Base-by-base conservation (phyloP, 2,329 filamentous ascomycete species). In the Trichoderma atroviride region DNA sequence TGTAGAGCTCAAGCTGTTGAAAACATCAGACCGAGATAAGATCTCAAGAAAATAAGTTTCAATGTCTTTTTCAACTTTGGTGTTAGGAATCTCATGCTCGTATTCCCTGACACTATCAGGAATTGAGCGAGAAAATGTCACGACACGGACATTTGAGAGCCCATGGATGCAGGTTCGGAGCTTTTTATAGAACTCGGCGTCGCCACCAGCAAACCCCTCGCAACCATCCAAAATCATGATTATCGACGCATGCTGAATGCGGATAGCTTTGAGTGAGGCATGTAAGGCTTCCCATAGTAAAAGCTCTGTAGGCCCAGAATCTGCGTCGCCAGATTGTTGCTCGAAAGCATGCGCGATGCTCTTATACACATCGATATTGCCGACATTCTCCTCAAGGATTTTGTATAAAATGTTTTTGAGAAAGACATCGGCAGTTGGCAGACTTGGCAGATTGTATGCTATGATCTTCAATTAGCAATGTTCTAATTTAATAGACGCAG, bases 211-310 rank as follows among this genome's bases (percentile, higher is more conserved):
- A 14, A 80, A 75, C 68, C 80, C 77, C 27, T 82, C 79, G 7
- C 81, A 76, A 3, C 79, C 80, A 61, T 82, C 81, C 4, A 79
- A 74, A 65, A 82, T 72, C 55, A 82, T 73, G 2, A 78, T 74
- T 2, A 81, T 71, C 3, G 77, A 71, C 9, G 74, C 68, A 24
- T 75, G 72, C 24, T 73, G 71, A 35, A 73, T 71, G 64, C 79
- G 76, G 29, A 77, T 71, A 24, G 77, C 75, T n/a, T 72, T 70
- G 1, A 82, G 73, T 0, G 79, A 78, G 13, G 73, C 70, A 19
- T 79, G 75, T 1, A 82, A 74, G 0, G 76, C 74, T 10, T 75
- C 68, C 81, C 59, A 62, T 2, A 62, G 59, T 19, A 50, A 7
- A 3, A 29, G 5, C 27, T 62, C 59, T 4, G 59, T 62, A 5